These are phyloP conservation scores for Umbelopsis sp. DNA, from an alignment of 371 early-diverging fungal genomes.

Conservation along the genomic window DNA sequence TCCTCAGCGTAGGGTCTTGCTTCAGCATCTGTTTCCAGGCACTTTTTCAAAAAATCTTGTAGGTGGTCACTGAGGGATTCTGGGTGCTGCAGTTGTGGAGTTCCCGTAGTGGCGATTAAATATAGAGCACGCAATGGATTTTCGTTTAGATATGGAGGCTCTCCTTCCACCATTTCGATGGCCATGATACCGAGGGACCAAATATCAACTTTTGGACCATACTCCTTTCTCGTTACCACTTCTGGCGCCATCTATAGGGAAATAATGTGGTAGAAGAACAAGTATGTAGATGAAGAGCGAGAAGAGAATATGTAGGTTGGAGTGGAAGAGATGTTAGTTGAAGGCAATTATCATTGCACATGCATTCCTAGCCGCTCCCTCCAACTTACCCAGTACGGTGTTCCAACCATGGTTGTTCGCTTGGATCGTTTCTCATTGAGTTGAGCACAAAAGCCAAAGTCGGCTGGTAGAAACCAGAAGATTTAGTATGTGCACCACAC, in stretches of 20 bases:
- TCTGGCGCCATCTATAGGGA: slow-evolving; percentile 87
- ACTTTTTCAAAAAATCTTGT: slow-evolving; percentile 78
- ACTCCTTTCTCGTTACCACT: slow-evolving; percentile 91
- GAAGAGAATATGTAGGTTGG: too few species aligned
- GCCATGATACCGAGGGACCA: slow-evolving; percentile 99
- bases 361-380: background rate
- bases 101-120: slow-evolving; percentile 94
- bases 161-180: slow-evolving; percentile 93
- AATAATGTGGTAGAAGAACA: background rate
- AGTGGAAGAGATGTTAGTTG: too few species aligned
- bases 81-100: slow-evolving; percentile 89
- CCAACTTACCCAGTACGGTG: slow-evolving; percentile 80
- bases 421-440: slow-evolving; percentile 77
- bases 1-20: slow-evolving; percentile 80
- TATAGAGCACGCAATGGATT: slow-evolving; percentile 87
- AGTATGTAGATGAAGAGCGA: too few species aligned
- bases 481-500: too few species aligned
- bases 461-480: slow-evolving; percentile 55
- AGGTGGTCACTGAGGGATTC: slow-evolving; percentile 77
- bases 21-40: slow-evolving; percentile 84
- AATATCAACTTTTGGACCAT: slow-evolving; percentile 93
- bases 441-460: slow-evolving; percentile 97
- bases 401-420: slow-evolving; percentile 92
- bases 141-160: slow-evolving; percentile 96
- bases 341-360: too few species aligned